Conservation (phyloP, 768 basidiomycete genomes). For the Hypholoma sublateritium region DNA sequence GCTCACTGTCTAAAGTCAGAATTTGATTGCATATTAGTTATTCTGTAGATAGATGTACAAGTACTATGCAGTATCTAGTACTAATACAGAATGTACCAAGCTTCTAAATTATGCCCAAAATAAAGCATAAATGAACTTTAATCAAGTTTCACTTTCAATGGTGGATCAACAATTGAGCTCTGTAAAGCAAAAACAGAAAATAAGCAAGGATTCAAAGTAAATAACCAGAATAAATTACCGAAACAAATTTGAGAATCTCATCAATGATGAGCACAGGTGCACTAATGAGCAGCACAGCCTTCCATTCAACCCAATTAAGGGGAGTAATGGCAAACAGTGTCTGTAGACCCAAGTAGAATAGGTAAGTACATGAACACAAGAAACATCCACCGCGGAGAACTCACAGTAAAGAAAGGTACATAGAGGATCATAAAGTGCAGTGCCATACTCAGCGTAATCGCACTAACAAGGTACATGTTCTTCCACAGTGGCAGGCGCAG, state of each 20-base stretch:
- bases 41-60: not conserved
- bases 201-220: not conserved
- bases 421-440: conserved; percentile 95
- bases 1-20: too few relatives aligned
- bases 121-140: not conserved
- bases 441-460: conserved; percentile 88
- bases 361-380: conserved; percentile 5
- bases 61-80: not conserved
- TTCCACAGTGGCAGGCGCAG: conserved; percentile 89
- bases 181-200: not conserved
- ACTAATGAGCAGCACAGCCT: conserved; percentile 85
- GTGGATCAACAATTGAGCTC: not conserved
- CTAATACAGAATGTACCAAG: not conserved
- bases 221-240: conserved; percentile 43
- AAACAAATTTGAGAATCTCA: conserved; percentile 83
- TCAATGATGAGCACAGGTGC: conserved; percentile 89
- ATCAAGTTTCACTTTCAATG: conserved; percentile 2
- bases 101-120: too few relatives aligned
- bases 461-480: conserved; percentile 89
- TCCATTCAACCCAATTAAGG: conserved; percentile 94
- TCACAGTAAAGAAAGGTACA: conserved; percentile 92
- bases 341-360: conserved; percentile 37
- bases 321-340: conserved; percentile 89
- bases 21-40: too few relatives aligned
- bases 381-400: conserved; percentile 23